These are phyloP conservation scores for Plasmodium fragile DNA, from an alignment of 169 alveolate genomes.

Conservation along the genomic window DNA sequence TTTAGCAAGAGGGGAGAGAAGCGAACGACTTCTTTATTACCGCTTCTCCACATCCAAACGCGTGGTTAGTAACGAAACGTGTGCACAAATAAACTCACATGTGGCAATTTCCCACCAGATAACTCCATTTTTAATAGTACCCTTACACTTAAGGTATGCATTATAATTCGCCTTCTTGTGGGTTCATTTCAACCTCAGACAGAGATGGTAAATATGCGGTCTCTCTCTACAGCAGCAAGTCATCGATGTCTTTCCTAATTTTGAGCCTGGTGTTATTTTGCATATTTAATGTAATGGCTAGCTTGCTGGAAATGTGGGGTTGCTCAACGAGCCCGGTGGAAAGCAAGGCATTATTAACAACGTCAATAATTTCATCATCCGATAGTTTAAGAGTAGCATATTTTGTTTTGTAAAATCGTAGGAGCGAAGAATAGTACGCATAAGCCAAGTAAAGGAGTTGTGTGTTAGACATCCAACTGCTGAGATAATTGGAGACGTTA, in stretches of 20 bases:
- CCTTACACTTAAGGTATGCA: background rate
- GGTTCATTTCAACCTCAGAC: background rate
- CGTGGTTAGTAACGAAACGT: background rate
- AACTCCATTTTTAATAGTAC: background rate
- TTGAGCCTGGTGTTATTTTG: conserved; percentile 70
- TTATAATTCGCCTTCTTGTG: conserved; percentile 6
- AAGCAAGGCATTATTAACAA: conserved; percentile 50
- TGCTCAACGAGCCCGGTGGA: conserved; percentile 76
- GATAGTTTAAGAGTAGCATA: conserved; percentile 37
- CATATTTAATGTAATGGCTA: conserved; percentile 72
- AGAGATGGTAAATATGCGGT: background rate
- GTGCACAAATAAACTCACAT: background rate
- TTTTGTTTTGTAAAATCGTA: conserved; percentile 75
- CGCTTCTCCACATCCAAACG: background rate
- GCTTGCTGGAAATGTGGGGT: conserved; percentile 66
- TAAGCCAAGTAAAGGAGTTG: conserved; percentile 70
- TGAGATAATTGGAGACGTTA: conserved; percentile 63
- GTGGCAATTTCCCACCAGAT: background rate
- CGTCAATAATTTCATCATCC: conserved; percentile 77
- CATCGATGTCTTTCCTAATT: conserved; percentile 67
- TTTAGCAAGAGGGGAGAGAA: background rate
- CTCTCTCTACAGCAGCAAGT: conserved; percentile 18
- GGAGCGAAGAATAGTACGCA: conserved; percentile 70
- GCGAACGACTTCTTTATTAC: background rate
- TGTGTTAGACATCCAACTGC: conserved; percentile 75